Percentiles rank a stretch among this genome's conserved stretches.
Conservation (phyloP, 345 rosid genomes). For the Citrus glauca region DNA sequence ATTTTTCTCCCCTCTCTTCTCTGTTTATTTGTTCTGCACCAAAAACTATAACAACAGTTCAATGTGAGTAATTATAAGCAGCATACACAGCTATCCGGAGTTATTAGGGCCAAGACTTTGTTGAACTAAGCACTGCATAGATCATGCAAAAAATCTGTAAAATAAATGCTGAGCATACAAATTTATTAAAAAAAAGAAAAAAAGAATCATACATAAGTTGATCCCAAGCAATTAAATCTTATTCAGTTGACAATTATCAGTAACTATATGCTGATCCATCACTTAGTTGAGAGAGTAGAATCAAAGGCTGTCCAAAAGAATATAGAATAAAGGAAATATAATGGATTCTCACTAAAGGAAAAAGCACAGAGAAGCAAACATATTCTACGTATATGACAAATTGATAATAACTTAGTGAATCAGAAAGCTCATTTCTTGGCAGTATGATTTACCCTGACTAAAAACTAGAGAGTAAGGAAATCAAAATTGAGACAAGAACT, state of each 20-base stretch:
- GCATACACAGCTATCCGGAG: neutral
- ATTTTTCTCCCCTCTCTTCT: neutral
- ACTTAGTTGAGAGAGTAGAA: neutral
- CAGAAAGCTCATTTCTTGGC: neutral
- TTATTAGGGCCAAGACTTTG: neutral
- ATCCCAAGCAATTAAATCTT: neutral
- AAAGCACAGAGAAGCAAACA: neutral
- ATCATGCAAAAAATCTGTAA: neutral
- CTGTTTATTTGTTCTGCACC: too few species aligned
- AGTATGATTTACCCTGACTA: neutral
- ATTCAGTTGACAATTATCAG: neutral
- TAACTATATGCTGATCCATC: neutral
- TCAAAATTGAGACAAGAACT: neutral
- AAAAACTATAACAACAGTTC: neutral
- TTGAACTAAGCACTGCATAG: neutral
- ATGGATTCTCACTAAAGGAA: neutral
- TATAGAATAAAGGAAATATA: neutral
- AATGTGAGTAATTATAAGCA: neutral
- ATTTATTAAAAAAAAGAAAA: neutral
- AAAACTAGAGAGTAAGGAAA: neutral
- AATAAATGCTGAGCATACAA: neutral
- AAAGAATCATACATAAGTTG: neutral
- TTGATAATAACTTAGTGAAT: neutral
- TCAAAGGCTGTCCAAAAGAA: neutral
- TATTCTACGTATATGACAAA: neutral